Base-by-base conservation (phyloP, 345 rosid genomes). In the Kernera saxatilis region DNA sequence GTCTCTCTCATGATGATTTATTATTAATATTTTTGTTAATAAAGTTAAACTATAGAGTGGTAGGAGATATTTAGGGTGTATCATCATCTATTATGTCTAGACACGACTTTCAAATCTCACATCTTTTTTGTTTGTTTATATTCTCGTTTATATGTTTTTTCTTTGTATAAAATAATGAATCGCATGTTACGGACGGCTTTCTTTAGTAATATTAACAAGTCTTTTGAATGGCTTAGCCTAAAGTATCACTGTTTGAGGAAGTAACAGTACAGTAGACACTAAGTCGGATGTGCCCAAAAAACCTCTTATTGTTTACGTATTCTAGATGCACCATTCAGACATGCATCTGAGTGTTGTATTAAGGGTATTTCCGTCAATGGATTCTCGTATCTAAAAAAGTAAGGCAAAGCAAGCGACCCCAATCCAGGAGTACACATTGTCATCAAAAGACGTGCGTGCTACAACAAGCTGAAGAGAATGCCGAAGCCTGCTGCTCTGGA, bases 1-100 rank as follows among this genome's bases (percentile, higher is more conserved):
- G 17, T 58, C 9, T 66, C 59, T 49, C 41, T 57, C 51, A 64
- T 73, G 61, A 67, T 67, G 61, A 74, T 74, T 74, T 67, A 74
- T 69, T 57, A 69, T 67, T 67, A 74, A 48, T 74, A 57, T 44
- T 67, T 67, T 74, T 74, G 78, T 67, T 74, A 60, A 74, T 74
- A 74, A 74, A 67, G 73, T 67, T 56, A 67, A 74, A 74, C 63
- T 74, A 67, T 74, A 74, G 78, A 74, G 78, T 68, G 56, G 49
- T 59, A 74, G 78, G 73, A 67, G 63, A 67, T 67, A 50, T 74
- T 29, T 74, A 67, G 68, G 59, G 55, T 73, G 68, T 67, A 74
- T 74, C 78, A 69, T 69, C 73, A 73, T 73, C 68, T 40, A 26
- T 67, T 56, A 73, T 71, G 57, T 72, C 56, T 71, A 62, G 69